Percentiles rank a stretch among this genome's conserved stretches.
These are phyloP conservation scores for Mucor piriformis DNA, from an alignment of 371 early-diverging fungal genomes.

Conservation along the genomic window DNA sequence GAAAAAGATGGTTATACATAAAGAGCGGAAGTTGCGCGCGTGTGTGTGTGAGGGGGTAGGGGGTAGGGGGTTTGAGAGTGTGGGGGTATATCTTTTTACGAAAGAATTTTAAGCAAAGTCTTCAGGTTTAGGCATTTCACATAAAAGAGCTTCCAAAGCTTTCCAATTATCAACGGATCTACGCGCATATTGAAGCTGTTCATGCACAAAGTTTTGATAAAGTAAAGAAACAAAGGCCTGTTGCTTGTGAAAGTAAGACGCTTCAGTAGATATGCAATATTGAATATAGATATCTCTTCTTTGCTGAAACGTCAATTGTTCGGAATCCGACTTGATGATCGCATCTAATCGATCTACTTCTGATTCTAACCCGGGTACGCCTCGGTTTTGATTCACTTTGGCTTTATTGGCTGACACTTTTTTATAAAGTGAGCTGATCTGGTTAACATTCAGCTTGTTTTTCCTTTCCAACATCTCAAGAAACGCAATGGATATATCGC, in stretches of 20 bases:
- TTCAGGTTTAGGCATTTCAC: slow-evolving; percentile 39
- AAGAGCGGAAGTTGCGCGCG: neutral
- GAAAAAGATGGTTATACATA: neutral
- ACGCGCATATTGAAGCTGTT: slow-evolving; percentile 56
- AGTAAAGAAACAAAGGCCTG: slow-evolving; percentile 53
- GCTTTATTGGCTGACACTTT: slow-evolving; percentile 38
- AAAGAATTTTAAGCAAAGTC: slow-evolving; percentile 20
- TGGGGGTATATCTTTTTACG: neutral
- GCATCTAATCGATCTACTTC: slow-evolving; percentile 48
- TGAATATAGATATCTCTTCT: slow-evolving; percentile 34
- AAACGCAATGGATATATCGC: slow-evolving; percentile 56
- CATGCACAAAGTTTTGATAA: slow-evolving; percentile 64
- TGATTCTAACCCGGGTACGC: slow-evolving; percentile 54
- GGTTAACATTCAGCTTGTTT: slow-evolving; percentile 31
- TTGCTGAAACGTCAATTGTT: slow-evolving; percentile 31
- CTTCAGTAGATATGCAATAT: slow-evolving; percentile 31
- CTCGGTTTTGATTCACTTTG: slow-evolving; percentile 49
- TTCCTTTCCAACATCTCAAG: slow-evolving; percentile 34
- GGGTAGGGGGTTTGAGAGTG: neutral
- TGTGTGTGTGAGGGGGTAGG: too few relatives aligned
- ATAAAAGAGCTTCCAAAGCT: slow-evolving; percentile 45
- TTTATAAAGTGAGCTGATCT: slow-evolving; percentile 37
- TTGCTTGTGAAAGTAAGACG: slow-evolving; percentile 36
- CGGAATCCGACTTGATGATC: slow-evolving; percentile 34
- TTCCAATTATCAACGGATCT: slow-evolving; percentile 60